Evolutionary conservation across 73 alveolate species (phyloP).

Genomic region (Stentor roeselii): DNA sequence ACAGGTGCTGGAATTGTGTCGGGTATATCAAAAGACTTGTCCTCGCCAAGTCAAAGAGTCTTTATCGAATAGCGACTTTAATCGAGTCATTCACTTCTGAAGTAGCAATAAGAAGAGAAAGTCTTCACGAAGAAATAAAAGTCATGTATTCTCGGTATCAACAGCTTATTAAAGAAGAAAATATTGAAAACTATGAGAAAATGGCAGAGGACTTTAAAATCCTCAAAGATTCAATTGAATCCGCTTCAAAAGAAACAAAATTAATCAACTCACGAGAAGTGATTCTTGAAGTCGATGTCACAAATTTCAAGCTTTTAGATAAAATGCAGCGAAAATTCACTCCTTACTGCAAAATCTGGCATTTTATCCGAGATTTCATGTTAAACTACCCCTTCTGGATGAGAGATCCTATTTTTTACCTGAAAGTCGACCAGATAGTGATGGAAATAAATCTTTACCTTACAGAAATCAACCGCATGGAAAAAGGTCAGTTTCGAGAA

Average conservation of each 20-base stretch:
- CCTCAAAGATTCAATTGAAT: constrained; percentile 38
- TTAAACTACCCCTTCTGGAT: constrained; percentile 39
- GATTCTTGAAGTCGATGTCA: constrained; percentile 31
- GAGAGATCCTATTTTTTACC: constrained; percentile 40
- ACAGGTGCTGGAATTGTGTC: constrained; percentile 61
- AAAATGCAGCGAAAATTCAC: constrained; percentile 33
- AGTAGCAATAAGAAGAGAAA: constrained; percentile 31
- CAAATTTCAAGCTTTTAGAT: constrained; percentile 42
- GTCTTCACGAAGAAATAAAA: constrained; percentile 36
- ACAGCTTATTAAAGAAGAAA: constrained; percentile 45
- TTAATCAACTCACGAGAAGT: constrained; percentile 47
- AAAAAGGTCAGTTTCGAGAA: constrained; percentile 62
- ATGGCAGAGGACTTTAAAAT: constrained; percentile 33
- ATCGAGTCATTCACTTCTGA: constrained; percentile 58
- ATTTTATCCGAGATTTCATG: constrained; percentile 45
- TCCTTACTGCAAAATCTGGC: constrained; percentile 51
- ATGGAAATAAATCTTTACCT: constrained; percentile 65
- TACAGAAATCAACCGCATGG: constrained; percentile 57
- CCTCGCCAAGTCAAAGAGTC: constrained; percentile 51
- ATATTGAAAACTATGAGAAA: constrained; percentile 34
- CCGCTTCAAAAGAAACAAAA: constrained; percentile 34
- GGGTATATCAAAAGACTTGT: constrained; percentile 57
- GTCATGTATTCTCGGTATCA: constrained; percentile 30
- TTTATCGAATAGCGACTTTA: constrained; percentile 40
- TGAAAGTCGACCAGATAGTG: constrained; percentile 42